Base-by-base conservation (phyloP, 129 eudicot genomes). In the Flaveria brownii region DNA sequence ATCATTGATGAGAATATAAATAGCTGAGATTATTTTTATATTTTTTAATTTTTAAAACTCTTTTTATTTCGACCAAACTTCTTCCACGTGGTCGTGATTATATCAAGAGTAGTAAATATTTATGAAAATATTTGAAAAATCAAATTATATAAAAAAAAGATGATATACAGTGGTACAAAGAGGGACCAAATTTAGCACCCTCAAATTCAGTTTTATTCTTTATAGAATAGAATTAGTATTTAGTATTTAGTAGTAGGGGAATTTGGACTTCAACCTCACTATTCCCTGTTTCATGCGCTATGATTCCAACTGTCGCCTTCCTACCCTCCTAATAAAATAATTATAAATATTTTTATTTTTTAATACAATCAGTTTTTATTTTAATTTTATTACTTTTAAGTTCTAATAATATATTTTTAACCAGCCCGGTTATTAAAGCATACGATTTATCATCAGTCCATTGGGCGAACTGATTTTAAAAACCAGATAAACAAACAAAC, bases 291-390 rank as follows among this genome's bases (percentile, higher is more conserved):
- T 75, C 79, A 62, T 75, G 71, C 62, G 36, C 62, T 18, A 46
- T 18, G 79, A 75, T 62, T 75, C 71, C 79, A 47, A 61, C 18
- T 46, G 79, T 75, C 79, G 26, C 49, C 71, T 75, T 75, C 79
- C 62, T 75, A 62, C 72, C 70, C 14, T 39, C 20, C 45, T 14
- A 63, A 26, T 61, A 60, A 11, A 60, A 60, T 3, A 60, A 0
- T 25, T 7, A 60, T 2, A 26, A 12, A 61, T 28, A 61, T 61
- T 11, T 12, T 25, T 26, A 60, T 25, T 60, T 52, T 18, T 60
- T 23, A 60, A 60, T 61, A 26, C 25, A 12, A 4, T 26, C 1
- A 61, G 5, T 60, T 4, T 36, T 36, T 5, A 0, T 5, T 36
- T 36, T 36, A 36, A 1, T 60, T 60, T 23, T 25, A 60, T 16